These are phyloP conservation scores for Jacaranda mimosifolia DNA, from an alignment of 257 asterid genomes.

Conservation along the genomic window DNA sequence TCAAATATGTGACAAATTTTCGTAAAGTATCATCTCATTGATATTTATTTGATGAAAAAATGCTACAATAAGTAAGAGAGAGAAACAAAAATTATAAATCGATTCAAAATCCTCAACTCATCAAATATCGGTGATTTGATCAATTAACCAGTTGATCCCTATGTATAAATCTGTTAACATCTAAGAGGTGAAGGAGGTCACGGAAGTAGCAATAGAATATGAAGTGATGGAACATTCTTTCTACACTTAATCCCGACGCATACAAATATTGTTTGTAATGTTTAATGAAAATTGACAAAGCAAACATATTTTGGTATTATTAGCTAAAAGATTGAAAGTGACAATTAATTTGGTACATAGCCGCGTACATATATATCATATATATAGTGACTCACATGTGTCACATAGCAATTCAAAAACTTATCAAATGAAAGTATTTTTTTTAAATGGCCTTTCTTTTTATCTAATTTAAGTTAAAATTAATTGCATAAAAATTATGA, in stretches of 20 bases:
- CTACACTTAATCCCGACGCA: slow-evolving; percentile 22
- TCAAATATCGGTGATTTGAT: too few species aligned
- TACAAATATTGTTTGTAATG: not conserved
- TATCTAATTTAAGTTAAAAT: not conserved
- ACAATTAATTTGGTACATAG: slow-evolving; percentile 2
- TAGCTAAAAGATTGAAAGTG: slow-evolving; percentile 32
- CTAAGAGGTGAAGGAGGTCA: not conserved
- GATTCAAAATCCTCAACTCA: too few species aligned
- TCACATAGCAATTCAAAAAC: not conserved
- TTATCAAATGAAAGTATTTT: not conserved
- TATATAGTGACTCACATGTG: slow-evolving; percentile 6
- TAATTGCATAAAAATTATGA: not conserved
- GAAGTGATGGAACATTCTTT: not conserved
- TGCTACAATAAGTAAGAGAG: too few species aligned
- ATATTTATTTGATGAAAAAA: too few species aligned
- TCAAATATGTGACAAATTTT: too few species aligned
- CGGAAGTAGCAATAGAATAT: not conserved
- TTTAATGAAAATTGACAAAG: slow-evolving; percentile 22
- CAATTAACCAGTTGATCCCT: not conserved
- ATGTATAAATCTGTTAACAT: not conserved
- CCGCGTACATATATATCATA: not conserved
- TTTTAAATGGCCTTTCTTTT: not conserved
- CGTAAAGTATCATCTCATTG: too few species aligned
- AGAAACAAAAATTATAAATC: too few species aligned
- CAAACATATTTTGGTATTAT: slow-evolving; percentile 29